Conservation (phyloP, 192 early-diverging fungal genomes). For the Gonapodya sp. region DNA sequence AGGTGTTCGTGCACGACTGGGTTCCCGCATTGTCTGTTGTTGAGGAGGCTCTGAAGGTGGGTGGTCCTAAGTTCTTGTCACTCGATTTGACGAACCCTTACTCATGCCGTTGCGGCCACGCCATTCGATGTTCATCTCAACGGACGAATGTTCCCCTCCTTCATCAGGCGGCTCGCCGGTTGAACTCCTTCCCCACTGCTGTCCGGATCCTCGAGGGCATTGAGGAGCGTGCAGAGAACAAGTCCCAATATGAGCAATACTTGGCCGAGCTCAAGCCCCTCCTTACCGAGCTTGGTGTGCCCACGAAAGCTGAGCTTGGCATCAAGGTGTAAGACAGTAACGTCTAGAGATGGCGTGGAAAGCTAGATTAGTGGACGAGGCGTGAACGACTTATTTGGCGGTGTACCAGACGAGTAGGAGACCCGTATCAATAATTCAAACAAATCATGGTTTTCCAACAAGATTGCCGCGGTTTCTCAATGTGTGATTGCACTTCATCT, state of each 20-base stretch:
- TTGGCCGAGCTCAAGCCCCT: constrained; percentile 77
- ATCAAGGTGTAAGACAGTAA: constrained; percentile 6
- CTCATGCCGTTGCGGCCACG: not conserved
- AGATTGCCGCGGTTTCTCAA: not conserved
- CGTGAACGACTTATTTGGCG: not conserved
- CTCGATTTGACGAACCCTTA: not conserved
- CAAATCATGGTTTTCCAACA: not conserved
- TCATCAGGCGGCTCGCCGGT: constrained; percentile 82
- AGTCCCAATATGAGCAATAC: constrained; percentile 83
- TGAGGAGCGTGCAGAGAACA: constrained; percentile 78
- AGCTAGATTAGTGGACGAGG: not conserved
- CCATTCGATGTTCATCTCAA: not conserved
- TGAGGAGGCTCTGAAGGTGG: constrained; percentile 25
- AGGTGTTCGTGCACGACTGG: constrained; percentile 92
- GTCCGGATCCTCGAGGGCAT: constrained; percentile 91
- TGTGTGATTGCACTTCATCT: too few relatives aligned
- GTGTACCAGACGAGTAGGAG: not conserved
- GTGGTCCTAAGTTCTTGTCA: not conserved
- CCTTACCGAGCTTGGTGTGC: constrained; percentile 76
- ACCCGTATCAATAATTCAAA: not conserved
- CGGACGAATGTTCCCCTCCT: constrained; percentile 31
- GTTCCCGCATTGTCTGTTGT: constrained; percentile 84
- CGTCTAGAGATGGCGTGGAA: not conserved
- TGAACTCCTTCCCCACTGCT: constrained; percentile 89
- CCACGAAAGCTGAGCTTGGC: constrained; percentile 83